Conservation (phyloP, 78 protist genomes). For the Pirum gemmata region DNA sequence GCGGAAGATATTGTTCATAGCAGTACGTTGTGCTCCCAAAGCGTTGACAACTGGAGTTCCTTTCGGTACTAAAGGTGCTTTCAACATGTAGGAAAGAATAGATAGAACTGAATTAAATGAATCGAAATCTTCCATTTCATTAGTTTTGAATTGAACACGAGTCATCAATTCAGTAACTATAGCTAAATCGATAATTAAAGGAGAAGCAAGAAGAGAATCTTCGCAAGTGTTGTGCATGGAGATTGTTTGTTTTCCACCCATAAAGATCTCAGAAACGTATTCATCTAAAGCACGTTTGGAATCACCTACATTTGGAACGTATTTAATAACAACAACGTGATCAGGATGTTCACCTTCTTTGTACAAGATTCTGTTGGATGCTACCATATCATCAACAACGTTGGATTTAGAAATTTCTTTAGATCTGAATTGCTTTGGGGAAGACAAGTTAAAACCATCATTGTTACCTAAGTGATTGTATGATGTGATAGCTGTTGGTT, state of each 20-base stretch:
- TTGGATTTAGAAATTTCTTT: conserved; percentile 96
- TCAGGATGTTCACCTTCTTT: conserved; percentile 88
- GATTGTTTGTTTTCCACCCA: conserved; percentile 93
- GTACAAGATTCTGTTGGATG: conserved; percentile 84
- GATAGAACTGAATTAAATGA: conserved; percentile 79
- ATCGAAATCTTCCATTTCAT: conserved; percentile 46
- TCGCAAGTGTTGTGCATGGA: conserved; percentile 81
- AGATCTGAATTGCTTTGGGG: conserved; percentile 90
- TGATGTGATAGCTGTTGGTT: conserved; percentile 84
- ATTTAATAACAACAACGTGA: conserved; percentile 97
- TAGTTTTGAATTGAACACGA: conserved; percentile 68
- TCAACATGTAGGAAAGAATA: conserved; percentile 74
- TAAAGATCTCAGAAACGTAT: conserved; percentile 84
- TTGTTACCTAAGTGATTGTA: conserved; percentile 99
- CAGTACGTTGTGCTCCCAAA: conserved; percentile 82
- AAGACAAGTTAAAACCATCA: conserved; percentile 95
- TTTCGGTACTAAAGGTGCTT: conserved; percentile 90
- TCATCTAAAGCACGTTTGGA: conserved; percentile 98
- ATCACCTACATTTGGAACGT: conserved; percentile 98
- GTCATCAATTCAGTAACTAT: conserved; percentile 75
- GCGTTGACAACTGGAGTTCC: conserved; percentile 92
- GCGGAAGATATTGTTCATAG: conserved; percentile 79
- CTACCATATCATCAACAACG: conserved; percentile 98
- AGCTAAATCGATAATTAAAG: conserved; percentile 92
- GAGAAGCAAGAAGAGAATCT: conserved; percentile 89